Conservation (phyloP, 2,329 filamentous ascomycete genomes). For the Pseudocercospora ulei region DNA sequence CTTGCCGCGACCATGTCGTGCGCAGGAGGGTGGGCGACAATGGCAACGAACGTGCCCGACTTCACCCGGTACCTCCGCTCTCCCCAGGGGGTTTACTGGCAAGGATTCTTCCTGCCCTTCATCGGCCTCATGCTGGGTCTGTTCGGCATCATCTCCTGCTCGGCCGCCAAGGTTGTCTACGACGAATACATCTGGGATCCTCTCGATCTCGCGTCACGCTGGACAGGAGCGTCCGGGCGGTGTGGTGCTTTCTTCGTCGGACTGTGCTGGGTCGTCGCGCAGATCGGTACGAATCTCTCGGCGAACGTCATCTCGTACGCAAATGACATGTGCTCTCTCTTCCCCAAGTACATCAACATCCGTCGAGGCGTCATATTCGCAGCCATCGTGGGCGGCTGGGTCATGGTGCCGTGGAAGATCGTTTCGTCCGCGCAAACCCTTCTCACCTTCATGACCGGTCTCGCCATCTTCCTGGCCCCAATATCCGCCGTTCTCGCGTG, state of each 20-base stretch:
- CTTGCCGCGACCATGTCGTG: slow-evolving; percentile 29
- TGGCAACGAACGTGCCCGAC: slow-evolving; percentile 35
- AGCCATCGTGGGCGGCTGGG: slow-evolving; percentile 44
- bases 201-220: slow-evolving; percentile 33
- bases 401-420: slow-evolving; percentile 53
- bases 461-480: slow-evolving; percentile 56
- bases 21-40: slow-evolving; percentile 32
- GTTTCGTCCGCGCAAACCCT: slow-evolving; percentile 50
- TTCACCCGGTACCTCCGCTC: slow-evolving; percentile 34
- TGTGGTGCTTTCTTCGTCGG: slow-evolving; percentile 33
- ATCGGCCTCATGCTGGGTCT: slow-evolving; percentile 43
- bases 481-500: slow-evolving; percentile 49
- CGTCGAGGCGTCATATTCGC: slow-evolving; percentile 39
- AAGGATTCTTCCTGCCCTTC: slow-evolving; percentile 40
- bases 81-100: slow-evolving; percentile 32
- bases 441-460: slow-evolving; percentile 50
- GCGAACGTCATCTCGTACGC: slow-evolving; percentile 48
- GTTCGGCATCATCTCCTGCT: slow-evolving; percentile 50
- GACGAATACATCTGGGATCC: slow-evolving; percentile 40
- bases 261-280: slow-evolving; percentile 45
- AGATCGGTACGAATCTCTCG: slow-evolving; percentile 46
- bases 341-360: slow-evolving; percentile 45
- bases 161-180: slow-evolving; percentile 46
- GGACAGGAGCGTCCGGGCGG: slow-evolving; percentile 29
- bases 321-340: slow-evolving; percentile 46